These are phyloP conservation scores for Metschnikowia continentalis DNA, from an alignment of 805 yeast genomes.

Conservation along the genomic window DNA sequence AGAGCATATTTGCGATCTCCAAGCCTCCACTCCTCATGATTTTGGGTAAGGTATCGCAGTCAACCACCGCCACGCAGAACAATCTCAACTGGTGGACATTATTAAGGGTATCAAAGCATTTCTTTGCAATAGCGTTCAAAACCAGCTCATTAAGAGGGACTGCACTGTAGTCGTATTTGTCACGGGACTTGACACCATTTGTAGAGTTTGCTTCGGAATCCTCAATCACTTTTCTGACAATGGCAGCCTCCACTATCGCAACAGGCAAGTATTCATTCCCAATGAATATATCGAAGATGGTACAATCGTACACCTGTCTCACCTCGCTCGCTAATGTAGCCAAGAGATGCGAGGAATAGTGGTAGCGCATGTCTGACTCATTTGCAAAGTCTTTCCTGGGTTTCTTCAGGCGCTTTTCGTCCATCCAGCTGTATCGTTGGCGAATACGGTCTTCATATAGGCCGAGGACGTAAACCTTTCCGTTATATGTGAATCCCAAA, in stretches of 20 bases:
- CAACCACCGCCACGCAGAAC: slow-evolving; percentile 76
- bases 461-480: slow-evolving; percentile 85
- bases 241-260: slow-evolving; percentile 73
- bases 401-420: slow-evolving; percentile 38
- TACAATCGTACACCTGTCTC: slow-evolving; percentile 79
- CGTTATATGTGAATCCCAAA: slow-evolving; percentile 82
- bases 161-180: slow-evolving; percentile 28
- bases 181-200: slow-evolving; percentile 13
- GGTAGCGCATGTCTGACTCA: slow-evolving; percentile 51
- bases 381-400: slow-evolving; percentile 29
- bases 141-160: slow-evolving; percentile 42
- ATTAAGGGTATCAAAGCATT: slow-evolving; percentile 40
- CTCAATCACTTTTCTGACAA: slow-evolving; percentile 34
- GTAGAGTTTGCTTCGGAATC: slow-evolving; percentile 21
- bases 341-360: slow-evolving; percentile 82
- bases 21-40: slow-evolving; percentile 79
- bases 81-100: slow-evolving; percentile 66
- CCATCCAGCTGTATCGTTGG: slow-evolving; percentile 68
- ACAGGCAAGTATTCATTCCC: slow-evolving; percentile 82
- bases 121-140: slow-evolving; percentile 40
- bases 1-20: slow-evolving; percentile 88
- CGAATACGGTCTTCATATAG: slow-evolving; percentile 87
- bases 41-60: slow-evolving; percentile 78
- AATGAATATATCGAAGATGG: slow-evolving; percentile 80
- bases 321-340: slow-evolving; percentile 80